Percentiles rank a stretch among this genome's conserved stretches.
These are phyloP conservation scores for Lathyrus aphaca DNA, from an alignment of 306 rosid genomes.

Conservation along the genomic window DNA sequence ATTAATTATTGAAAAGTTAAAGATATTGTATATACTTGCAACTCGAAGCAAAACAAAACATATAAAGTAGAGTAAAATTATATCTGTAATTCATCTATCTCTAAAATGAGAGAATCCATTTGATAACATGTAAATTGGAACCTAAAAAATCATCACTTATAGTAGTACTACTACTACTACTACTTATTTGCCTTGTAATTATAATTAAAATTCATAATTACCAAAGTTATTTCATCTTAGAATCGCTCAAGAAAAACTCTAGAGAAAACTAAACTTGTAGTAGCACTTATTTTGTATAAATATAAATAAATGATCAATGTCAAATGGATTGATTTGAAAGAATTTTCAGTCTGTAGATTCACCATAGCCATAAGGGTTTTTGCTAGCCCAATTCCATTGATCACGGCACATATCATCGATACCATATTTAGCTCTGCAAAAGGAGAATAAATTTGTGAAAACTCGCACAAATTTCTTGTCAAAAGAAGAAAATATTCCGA, in stretches of 20 bases:
- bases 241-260: slow-evolving; percentile 27
- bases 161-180: slow-evolving; percentile 35
- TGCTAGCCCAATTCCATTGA: slow-evolving; percentile 99
- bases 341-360: slow-evolving; percentile 49
- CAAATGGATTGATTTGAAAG: slow-evolving; percentile 37
- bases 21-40: neutral
- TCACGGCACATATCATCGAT: slow-evolving; percentile 92
- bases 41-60: neutral
- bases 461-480: neutral
- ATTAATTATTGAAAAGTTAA: neutral
- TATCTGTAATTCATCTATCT: slow-evolving; percentile 20
- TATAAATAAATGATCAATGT: slow-evolving; percentile 30
- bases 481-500: neutral
- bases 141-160: slow-evolving; percentile 22
- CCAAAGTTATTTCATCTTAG: slow-evolving; percentile 33
- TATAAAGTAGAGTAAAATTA: neutral
- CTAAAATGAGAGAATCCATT: slow-evolving; percentile 32
- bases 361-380: slow-evolving; percentile 87
- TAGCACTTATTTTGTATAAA: slow-evolving; percentile 11
- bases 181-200: slow-evolving; percentile 38
- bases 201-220: slow-evolving; percentile 37
- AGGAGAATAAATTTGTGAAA: slow-evolving; percentile 28
- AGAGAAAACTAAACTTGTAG: slow-evolving; percentile 26
- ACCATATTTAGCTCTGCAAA: slow-evolving; percentile 81
- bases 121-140: slow-evolving; percentile 22